Evolutionary conservation across 2,329 filamentous ascomycete species (phyloP).

Genomic region (Aspergillus fumigatiaffinis): DNA sequence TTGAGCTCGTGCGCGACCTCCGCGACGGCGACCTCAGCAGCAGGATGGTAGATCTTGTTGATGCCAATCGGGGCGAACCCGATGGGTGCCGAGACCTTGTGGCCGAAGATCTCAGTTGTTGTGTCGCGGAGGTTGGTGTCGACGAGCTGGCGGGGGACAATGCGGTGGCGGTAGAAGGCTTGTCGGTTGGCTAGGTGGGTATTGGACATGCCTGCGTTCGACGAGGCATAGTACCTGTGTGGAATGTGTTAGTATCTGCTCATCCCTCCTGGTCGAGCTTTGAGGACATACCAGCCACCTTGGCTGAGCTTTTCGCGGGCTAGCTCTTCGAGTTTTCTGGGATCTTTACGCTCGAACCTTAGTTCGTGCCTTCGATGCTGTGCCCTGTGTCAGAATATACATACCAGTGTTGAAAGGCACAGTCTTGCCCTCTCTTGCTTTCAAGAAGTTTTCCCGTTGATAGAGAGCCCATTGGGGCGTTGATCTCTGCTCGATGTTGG

Average conservation of each 20-base stretch:
- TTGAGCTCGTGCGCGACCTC: conserved; percentile 57
- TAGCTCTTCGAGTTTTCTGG: conserved; percentile 55
- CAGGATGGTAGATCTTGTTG: conserved; percentile 61
- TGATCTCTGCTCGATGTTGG: conserved; percentile 47
- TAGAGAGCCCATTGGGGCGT: conserved; percentile 55
- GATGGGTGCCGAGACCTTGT: conserved; percentile 56
- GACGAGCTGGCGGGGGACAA: conserved; percentile 59
- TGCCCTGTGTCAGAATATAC: neutral
- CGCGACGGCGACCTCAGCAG: conserved; percentile 57
- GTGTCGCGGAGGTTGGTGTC: conserved; percentile 60
- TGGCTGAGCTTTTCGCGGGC: conserved; percentile 55
- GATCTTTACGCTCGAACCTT: conserved; percentile 32
- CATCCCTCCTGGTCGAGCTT: neutral
- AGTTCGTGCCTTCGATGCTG: neutral
- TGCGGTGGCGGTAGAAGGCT: conserved; percentile 61
- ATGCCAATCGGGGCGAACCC: conserved; percentile 64
- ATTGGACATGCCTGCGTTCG: conserved; percentile 33
- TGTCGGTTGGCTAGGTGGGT: conserved; percentile 57
- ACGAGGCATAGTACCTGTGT: conserved; percentile 32
- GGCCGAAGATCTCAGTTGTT: conserved; percentile 56
- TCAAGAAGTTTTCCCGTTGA: conserved; percentile 55
- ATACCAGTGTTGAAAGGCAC: conserved; percentile 52
- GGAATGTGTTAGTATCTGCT: neutral
- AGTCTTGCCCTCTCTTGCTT: conserved; percentile 47
- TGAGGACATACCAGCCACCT: conserved; percentile 48